These are phyloP conservation scores for Trichoderma simmonsii DNA, from an alignment of 2,329 filamentous ascomycete species.

Conservation along the genomic window DNA sequence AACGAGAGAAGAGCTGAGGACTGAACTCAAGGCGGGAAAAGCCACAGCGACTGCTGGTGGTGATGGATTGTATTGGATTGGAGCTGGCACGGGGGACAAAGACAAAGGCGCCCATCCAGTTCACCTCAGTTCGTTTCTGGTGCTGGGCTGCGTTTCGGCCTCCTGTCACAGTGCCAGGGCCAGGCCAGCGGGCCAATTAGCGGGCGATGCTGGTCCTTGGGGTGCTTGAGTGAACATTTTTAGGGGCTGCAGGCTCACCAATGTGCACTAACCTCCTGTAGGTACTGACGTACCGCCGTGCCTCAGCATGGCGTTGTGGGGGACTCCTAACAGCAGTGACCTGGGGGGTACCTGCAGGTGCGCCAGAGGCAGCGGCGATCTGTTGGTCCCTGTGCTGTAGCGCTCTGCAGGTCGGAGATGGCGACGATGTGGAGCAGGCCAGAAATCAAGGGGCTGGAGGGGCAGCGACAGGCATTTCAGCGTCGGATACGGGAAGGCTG, in stretches of 20 bases:
- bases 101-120: too few species aligned
- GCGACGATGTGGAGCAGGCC: conserved; percentile 17
- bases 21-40: not conserved
- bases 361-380: not conserved
- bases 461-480: conserved; percentile 19
- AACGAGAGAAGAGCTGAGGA: not conserved
- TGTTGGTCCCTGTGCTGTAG: not conserved
- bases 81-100: not conserved
- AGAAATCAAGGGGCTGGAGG: conserved; percentile 23
- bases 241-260: conserved; percentile 21
- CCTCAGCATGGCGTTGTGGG: conserved; percentile 17
- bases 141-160: conserved; percentile 19
- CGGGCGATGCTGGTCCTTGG: conserved; percentile 11
- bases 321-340: conserved; percentile 11
- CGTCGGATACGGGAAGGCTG: conserved; percentile 7
- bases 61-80: not conserved
- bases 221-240: conserved; percentile 13
- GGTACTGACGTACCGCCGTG: conserved; percentile 10
- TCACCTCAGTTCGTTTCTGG: not conserved
- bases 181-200: conserved; percentile 17
- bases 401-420: conserved; percentile 10
- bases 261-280: conserved; percentile 13
- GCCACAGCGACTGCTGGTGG: conserved; percentile 10
- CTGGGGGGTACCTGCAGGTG: not conserved
- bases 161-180: conserved; percentile 19